Percentiles rank a stretch among this genome's conserved stretches.
These are phyloP conservation scores for Yarrowia alimentaria DNA, from an alignment of 805 yeast species.

Conservation along the genomic window DNA sequence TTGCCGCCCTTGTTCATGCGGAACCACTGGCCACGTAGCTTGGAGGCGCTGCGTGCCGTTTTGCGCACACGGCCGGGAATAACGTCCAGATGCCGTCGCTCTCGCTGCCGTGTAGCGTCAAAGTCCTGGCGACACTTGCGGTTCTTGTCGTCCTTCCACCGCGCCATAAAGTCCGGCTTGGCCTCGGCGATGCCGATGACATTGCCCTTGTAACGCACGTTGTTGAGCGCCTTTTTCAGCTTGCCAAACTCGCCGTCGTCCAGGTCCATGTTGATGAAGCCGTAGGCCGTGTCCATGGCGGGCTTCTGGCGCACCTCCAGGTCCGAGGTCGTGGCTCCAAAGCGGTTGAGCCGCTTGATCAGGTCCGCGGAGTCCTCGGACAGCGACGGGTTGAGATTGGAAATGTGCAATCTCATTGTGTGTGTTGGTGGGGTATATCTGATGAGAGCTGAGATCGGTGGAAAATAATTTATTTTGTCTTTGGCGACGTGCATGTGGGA, in stretches of 20 bases:
- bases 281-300: conserved; percentile 56
- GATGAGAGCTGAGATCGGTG: too few species aligned
- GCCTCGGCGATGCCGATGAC: conserved; percentile 63
- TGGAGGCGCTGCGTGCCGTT: conserved; percentile 48
- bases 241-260: conserved; percentile 47
- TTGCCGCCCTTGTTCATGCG: conserved; percentile 53
- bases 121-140: background rate
- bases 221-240: conserved; percentile 60
- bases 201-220: conserved; percentile 73
- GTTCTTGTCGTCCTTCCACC: conserved; percentile 46
- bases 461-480: too few species aligned
- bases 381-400: conserved; percentile 59
- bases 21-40: conserved; percentile 55
- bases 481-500: too few species aligned
- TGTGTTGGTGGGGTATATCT: too few species aligned
- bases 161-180: conserved; percentile 54
- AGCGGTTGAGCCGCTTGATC: conserved; percentile 55
- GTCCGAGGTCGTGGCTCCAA: conserved; percentile 53
- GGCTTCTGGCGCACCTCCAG: conserved; percentile 59
- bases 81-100: conserved; percentile 41
- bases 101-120: conserved; percentile 36
- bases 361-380: conserved; percentile 49
- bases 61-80: conserved; percentile 62
- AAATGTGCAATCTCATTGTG: conserved; percentile 58
- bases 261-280: conserved; percentile 60